These are phyloP conservation scores for Lantana camara DNA, from an alignment of 257 asterid species.

Conservation along the genomic window DNA sequence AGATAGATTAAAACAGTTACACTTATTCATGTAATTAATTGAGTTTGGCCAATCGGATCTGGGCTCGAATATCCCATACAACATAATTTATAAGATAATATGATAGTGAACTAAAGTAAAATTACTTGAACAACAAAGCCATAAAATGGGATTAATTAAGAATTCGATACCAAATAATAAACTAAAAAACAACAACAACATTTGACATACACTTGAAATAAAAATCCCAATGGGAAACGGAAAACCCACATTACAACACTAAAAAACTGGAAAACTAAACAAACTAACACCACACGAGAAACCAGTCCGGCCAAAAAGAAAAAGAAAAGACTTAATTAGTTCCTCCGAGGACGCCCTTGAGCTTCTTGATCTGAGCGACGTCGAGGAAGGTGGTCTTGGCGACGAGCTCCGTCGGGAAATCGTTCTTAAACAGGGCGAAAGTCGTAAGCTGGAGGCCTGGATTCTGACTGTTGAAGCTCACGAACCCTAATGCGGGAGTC, in stretches of 20 bases:
- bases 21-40: no score
- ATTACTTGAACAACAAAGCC: no score
- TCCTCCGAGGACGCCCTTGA: constrained; percentile 65
- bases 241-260: background rate
- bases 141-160: no score
- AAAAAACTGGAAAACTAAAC: background rate
- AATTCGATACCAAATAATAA: background rate
- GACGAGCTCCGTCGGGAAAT: constrained; percentile 53
- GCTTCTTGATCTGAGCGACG: constrained; percentile 52
- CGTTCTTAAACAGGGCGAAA: constrained; percentile 56
- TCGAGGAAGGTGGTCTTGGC: constrained; percentile 52
- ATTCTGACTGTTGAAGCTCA: constrained; percentile 41
- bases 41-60: no score
- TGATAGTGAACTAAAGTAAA: no score
- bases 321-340: constrained; percentile 28
- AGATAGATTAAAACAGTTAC: no score
- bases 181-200: background rate
- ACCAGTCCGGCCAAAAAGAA: background rate
- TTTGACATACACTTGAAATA: background rate
- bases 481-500: constrained; percentile 35
- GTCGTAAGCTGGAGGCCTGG: constrained; percentile 56
- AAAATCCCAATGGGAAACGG: background rate
- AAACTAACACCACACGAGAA: background rate
- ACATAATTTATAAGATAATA: no score
- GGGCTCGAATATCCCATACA: no score